Evolutionary conservation across 1,284 basidiomycete genomes (phyloP).

Genomic region (Xerocomus minutiporus): DNA sequence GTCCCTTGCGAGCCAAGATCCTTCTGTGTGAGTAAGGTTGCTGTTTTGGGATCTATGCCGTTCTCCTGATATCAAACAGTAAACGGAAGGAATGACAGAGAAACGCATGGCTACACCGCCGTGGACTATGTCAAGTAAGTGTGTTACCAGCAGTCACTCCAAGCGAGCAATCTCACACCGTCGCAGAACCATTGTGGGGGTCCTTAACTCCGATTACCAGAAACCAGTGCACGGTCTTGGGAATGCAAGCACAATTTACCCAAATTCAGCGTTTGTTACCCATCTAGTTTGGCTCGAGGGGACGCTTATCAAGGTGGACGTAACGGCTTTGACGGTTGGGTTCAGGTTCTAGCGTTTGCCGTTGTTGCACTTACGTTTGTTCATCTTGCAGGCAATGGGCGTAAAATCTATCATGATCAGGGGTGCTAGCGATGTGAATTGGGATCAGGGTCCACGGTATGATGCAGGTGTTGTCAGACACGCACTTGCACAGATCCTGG

Average conservation of each 20-base stretch:
- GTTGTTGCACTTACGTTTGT: conserved; percentile 5
- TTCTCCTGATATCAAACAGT: conserved; percentile 46
- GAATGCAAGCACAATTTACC: conserved; percentile 57
- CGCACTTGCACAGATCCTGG: conserved; percentile 44
- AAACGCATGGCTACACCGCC: conserved; percentile 83
- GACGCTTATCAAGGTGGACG: conserved; percentile 60
- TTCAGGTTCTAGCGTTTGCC: conserved; percentile 11
- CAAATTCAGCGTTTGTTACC: conserved; percentile 72
- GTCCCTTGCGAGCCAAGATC: conserved; percentile 73
- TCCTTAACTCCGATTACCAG: conserved; percentile 63
- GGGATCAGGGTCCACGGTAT: conserved; percentile 40
- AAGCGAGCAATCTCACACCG: conserved; percentile 10
- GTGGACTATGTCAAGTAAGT: conserved; percentile 75
- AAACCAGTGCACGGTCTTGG: conserved; percentile 50
- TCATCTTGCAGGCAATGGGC: conserved; percentile 45
- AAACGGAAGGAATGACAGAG: conserved; percentile 86
- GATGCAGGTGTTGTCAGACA: conserved; percentile 46
- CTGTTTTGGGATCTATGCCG: background rate
- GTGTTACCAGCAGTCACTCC: conserved; percentile 8
- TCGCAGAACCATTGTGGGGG: conserved; percentile 61
- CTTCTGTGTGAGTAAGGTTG: conserved; percentile 60
- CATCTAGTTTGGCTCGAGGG: conserved; percentile 78
- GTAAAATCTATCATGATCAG: conserved; percentile 53
- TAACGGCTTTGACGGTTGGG: conserved; percentile 56
- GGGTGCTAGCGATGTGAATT: conserved; percentile 11